A percentile compares a stretch with the other conserved stretches of the same genome.
Conservation (phyloP, 2,329 filamentous ascomycete genomes). For the Fusarium mexicanum region DNA sequence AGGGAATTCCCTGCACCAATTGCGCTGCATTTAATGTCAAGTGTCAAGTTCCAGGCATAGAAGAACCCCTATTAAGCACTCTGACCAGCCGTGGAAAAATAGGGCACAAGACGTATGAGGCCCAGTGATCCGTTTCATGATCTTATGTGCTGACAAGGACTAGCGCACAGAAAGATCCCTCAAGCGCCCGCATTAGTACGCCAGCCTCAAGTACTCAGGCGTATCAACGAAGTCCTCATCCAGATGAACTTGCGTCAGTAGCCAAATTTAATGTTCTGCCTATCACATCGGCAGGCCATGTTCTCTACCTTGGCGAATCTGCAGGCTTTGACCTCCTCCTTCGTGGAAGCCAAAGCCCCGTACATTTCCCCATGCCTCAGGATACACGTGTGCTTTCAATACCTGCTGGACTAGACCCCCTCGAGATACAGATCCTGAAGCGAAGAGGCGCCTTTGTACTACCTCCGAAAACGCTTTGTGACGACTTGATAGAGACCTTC, state of each 20-base stretch:
- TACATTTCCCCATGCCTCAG: neutral
- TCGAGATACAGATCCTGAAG: neutral
- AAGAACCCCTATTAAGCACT: neutral
- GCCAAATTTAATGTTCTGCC: neutral
- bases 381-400: neutral
- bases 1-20: neutral
- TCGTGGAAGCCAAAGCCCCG: neutral
- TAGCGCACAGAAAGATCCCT: neutral
- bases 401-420: neutral
- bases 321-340: neutral
- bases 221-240: rapidly evolving
- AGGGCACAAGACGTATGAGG: neutral
- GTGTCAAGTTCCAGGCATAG: neutral
- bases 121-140: rapidly evolving
- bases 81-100: neutral
- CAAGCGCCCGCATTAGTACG: neutral
- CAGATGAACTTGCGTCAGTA: neutral
- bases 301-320: neutral
- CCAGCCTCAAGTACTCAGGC: neutral
- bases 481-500: neutral
- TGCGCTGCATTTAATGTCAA: neutral
- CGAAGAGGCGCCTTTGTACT: neutral
- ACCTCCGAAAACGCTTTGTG: neutral
- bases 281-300: neutral
- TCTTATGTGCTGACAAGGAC: neutral